A percentile compares a stretch with the other conserved stretches of the same genome.
These are phyloP conservation scores for Tremellales sp. DNA, from an alignment of 1,284 basidiomycete species.

Conservation along the genomic window DNA sequence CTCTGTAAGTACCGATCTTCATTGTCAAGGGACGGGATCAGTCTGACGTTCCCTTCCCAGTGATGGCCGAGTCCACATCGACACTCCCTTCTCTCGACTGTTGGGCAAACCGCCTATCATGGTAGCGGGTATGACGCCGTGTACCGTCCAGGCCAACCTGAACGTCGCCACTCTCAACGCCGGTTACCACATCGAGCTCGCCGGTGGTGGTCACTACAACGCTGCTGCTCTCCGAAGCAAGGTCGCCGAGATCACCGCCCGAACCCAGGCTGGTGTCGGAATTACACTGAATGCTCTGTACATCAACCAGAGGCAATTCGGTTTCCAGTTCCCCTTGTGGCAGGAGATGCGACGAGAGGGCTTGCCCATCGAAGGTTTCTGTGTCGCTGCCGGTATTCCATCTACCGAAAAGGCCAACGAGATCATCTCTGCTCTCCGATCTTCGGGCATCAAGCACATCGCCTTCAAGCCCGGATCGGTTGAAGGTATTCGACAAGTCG, in stretches of 20 bases:
- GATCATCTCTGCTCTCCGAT: constrained; percentile 73
- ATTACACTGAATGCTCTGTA: constrained; percentile 93
- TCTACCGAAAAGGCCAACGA: constrained; percentile 89
- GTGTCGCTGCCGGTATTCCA: constrained; percentile 93
- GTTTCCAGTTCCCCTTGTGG: constrained; percentile 96
- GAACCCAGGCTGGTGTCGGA: constrained; percentile 79
- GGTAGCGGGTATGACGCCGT: constrained; percentile 98
- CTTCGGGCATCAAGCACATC: constrained; percentile 86
- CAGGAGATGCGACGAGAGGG: constrained; percentile 95
- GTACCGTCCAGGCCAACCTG: constrained; percentile 87
- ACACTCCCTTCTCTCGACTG: constrained; percentile 93
- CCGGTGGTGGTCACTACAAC: constrained; percentile 97
- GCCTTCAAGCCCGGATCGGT: constrained; percentile 97
- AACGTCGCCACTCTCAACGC: constrained; percentile 88
- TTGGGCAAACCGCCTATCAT: constrained; percentile 95
- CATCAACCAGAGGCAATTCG: constrained; percentile 96
- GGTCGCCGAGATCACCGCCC: constrained; percentile 79
- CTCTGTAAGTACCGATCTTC: no score
- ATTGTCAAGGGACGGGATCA: constrained; percentile 7
- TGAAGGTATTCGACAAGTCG: constrained; percentile 93
- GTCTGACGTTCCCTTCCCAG: constrained; percentile 51
- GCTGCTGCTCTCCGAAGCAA: constrained; percentile 80
- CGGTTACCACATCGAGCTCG: constrained; percentile 93
- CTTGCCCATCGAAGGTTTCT: constrained; percentile 93
- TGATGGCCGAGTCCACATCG: constrained; percentile 84